Base-by-base conservation (phyloP, 2,329 filamentous ascomycete species). In the Colletotrichum cereale region DNA sequence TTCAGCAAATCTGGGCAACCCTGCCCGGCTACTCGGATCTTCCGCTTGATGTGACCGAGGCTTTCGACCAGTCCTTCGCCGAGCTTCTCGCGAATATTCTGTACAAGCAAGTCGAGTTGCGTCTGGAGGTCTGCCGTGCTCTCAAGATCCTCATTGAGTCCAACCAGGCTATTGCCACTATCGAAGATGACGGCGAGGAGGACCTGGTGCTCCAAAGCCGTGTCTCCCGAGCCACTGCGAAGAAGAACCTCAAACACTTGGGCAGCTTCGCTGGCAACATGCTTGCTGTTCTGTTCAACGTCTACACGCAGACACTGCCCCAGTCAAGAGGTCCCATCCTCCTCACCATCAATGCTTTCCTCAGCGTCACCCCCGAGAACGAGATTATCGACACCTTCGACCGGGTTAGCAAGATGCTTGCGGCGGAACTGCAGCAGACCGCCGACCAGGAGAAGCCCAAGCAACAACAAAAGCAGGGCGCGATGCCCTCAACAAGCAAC, bases 281-380 rank as follows among this genome's bases (percentile, higher is more conserved):
- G 82, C 89, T 99, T 52, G 95, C 96, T 8, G 96, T 98, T 0
- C 85, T 99, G n/a, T 98, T 99, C 87, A 99, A 99, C 79, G 96
- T 99, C 55, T 99, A 99, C 84, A 97, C 93, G 74, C 93, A 98
- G 81, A 99, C 96, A 0, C 87, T 99, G 34, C 96, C 96, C 2
- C 94, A 98, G 78, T 96, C 94, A 78, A 89, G 96, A 75, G 95
- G 94, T 0, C 94, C 93, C 26, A 96, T 99, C 65, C 86, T 99
- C 42, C 93, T 96, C 80, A 97, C 95, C 73, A 96, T 98, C 84
- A 98, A 98, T 82, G 91, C 94, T 6, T 98, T 95, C 82, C 85
- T 99, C 69, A 97, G 95, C 84, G 93, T 98, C 76, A 94, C 94
- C 0, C 92, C 94, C 0, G 87, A 85, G 16, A 80, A 88, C 74